A percentile compares a stretch with the other conserved stretches of the same genome.
Conservation (phyloP, 768 basidiomycete species). For the Tricholoma sp. region DNA sequence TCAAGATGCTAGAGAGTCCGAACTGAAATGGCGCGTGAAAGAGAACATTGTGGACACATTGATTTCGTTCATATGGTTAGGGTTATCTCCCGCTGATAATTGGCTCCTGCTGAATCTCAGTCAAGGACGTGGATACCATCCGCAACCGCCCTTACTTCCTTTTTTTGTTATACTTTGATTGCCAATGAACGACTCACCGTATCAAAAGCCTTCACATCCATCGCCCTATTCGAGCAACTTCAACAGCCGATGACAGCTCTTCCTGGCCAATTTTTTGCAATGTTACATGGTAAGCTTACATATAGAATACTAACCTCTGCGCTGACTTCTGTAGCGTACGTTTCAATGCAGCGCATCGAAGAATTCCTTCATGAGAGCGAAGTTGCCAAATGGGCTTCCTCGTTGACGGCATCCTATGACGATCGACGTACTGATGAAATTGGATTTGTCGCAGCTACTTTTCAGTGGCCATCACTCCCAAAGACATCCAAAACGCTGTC, state of each 20-base stretch:
- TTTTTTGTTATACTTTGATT: constrained; percentile 63
- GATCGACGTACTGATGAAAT: constrained; percentile 24
- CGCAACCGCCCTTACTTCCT: constrained; percentile 57
- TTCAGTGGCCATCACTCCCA: constrained; percentile 48
- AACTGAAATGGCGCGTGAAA: constrained; percentile 65
- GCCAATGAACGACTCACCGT: constrained; percentile 65
- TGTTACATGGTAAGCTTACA: constrained; percentile 47
- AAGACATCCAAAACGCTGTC: constrained; percentile 23
- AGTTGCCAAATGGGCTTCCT: constrained; percentile 74
- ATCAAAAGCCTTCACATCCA: constrained; percentile 75
- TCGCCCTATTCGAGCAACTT: constrained; percentile 70
- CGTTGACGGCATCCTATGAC: constrained; percentile 36
- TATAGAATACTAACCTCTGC: background rate
- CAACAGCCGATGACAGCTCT: constrained; percentile 63
- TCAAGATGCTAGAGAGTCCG: constrained; percentile 48
- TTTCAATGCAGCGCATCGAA: constrained; percentile 81
- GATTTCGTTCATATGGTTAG: constrained; percentile 66
- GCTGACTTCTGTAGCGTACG: constrained; percentile 42
- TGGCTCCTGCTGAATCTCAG: constrained; percentile 1
- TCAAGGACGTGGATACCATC: constrained; percentile 72
- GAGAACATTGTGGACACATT: constrained; percentile 54
- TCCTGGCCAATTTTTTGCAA: constrained; percentile 58
- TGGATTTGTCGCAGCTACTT: constrained; percentile 50
- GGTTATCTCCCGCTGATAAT: background rate
- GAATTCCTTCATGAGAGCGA: constrained; percentile 67